Base-by-base conservation (phyloP, 306 rosid genomes). In the Dryas octopetala region DNA sequence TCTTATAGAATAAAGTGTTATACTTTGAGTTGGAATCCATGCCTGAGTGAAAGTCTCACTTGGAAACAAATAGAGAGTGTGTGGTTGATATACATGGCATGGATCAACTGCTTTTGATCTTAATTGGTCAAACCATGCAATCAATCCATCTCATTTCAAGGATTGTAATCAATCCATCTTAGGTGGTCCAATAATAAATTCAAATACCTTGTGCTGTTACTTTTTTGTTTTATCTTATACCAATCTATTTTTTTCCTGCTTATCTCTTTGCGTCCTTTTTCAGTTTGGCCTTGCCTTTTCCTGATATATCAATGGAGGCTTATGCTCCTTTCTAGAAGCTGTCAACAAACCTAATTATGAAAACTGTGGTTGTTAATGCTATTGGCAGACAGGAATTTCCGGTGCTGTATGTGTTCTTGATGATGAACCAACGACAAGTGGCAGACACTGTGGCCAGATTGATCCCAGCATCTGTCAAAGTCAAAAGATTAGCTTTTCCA, bases 341-440 rank as follows among this genome's bases (percentile, higher is more conserved):
- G 68, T 75, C 58, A 44, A 44, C 73, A 57, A 43, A 66, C 70
- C 47, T 62, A 6, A 74, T 69, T 79, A 64, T 73, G 85, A 76
- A 74, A 28, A 46, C 11, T 59, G 15, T 51, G 79, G 59, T 14
- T 62, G 70, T 75, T 70, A 5, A 63, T 84, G 75, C 79, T 74
- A 59, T 78, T 86, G 81, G 78, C 97, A 96, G 99, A 96, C 98
- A 0, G 97, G 99, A 81, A 85, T 92, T 57, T 59, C 84, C 2
- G 98, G 97, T 77, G 97, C 98, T 68, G 76, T 96, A 32, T 96
- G 99, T 68, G 83, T 96, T 80, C 93, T 92, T 71, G 99, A 96
- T 79, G 99, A 96, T 79, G 99, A 96, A 77, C 98, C 99, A 73
- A 90, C 90, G n/a, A 82, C 90, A 74, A 80, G 85, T 82, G 99